Conservation (phyloP, 1,284 basidiomycete species). For the Fomitopsis pinicola region DNA sequence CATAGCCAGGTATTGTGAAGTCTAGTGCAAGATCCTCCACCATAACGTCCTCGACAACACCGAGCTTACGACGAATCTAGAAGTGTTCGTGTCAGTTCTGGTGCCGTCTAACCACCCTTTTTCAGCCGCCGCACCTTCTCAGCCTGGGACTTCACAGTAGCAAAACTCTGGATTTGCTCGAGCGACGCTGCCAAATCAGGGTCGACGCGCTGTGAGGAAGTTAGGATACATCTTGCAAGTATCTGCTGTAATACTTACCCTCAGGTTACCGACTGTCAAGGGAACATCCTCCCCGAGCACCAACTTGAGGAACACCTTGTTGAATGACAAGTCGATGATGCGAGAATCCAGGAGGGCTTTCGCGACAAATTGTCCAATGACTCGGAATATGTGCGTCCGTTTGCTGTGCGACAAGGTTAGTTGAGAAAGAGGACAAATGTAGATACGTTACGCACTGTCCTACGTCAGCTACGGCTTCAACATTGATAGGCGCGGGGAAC, state of each 20-base stretch:
- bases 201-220: constrained; percentile 66
- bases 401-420: constrained; percentile 41
- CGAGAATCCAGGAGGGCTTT: constrained; percentile 97
- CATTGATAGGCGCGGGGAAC: constrained; percentile 81
- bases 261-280: constrained; percentile 77
- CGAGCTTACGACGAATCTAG: constrained; percentile 54
- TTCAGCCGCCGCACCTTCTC: constrained; percentile 42
- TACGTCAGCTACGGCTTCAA: constrained; percentile 60
- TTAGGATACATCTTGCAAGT: background rate
- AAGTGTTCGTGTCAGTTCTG: background rate
- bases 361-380: constrained; percentile 96
- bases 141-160: constrained; percentile 22
- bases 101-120: background rate
- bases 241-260: constrained; percentile 39
- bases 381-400: constrained; percentile 79
- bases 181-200: constrained; percentile 82
- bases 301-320: constrained; percentile 87
- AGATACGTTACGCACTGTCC: constrained; percentile 54
- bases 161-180: constrained; percentile 67
- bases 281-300: constrained; percentile 85
- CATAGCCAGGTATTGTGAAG: constrained; percentile 94
- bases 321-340: constrained; percentile 95
- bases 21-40: constrained; percentile 90
- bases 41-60: constrained; percentile 43
- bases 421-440: background rate